Evolutionary conservation across 495 filamentous ascomycete species (phyloP).

Genomic region (Neurospora sp.): DNA sequence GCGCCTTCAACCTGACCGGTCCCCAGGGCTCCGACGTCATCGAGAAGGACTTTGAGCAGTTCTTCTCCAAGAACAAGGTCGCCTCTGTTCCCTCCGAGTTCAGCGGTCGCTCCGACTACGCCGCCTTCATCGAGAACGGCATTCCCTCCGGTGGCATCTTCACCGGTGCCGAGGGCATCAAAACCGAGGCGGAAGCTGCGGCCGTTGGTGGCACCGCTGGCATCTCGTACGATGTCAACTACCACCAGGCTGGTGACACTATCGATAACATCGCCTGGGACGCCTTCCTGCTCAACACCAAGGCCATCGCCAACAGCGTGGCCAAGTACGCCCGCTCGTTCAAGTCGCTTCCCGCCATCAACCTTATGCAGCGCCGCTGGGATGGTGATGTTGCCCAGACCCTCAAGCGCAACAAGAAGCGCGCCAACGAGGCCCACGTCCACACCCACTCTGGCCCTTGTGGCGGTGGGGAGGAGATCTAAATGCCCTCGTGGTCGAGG

Average conservation of each 20-base stretch:
- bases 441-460: constrained; percentile 9
- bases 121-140: constrained; percentile 52
- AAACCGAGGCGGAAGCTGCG: constrained; percentile 47
- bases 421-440: background rate
- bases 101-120: constrained; percentile 59
- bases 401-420: constrained; percentile 4
- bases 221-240: constrained; percentile 51
- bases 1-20: constrained; percentile 48
- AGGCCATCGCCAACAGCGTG: constrained; percentile 53
- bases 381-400: constrained; percentile 7
- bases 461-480: constrained; percentile 8
- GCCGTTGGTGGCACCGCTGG: constrained; percentile 54
- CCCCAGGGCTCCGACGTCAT: constrained; percentile 54
- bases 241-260: constrained; percentile 50
- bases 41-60: constrained; percentile 54
- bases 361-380: constrained; percentile 4
- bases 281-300: constrained; percentile 51
- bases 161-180: constrained; percentile 58
- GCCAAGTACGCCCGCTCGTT: constrained; percentile 51
- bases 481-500: background rate
- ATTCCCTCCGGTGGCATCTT: constrained; percentile 58
- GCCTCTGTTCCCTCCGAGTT: constrained; percentile 45
- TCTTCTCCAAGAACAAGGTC: constrained; percentile 37
- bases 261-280: constrained; percentile 48
- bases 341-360: constrained; percentile 18